Percentiles rank a stretch among this genome's conserved stretches.
Evolutionary conservation across 345 rosid genomes (phyloP).

Genomic region (Cardamine resedifolia): DNA sequence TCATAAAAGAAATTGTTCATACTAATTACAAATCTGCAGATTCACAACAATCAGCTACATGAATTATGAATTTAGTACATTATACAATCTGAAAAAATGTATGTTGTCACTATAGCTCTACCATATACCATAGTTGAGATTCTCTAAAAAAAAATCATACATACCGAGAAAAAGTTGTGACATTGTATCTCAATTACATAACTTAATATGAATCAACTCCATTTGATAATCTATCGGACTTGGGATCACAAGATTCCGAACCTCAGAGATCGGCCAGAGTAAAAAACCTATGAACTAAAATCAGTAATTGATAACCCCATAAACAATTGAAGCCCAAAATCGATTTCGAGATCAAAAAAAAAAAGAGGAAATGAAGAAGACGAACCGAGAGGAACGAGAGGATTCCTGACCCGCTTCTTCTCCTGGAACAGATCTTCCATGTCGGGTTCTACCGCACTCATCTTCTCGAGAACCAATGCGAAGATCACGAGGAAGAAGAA

Average conservation of each 20-base stretch:
- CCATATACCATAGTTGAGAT: not conserved
- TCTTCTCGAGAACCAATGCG: slow-evolving; percentile 25
- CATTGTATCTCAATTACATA: slow-evolving; percentile 1
- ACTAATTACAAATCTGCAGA: not conserved
- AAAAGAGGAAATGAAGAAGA: not conserved
- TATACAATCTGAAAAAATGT: slow-evolving; percentile 3
- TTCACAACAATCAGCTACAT: not conserved
- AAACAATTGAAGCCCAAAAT: not conserved
- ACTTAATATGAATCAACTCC: not conserved
- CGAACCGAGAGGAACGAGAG: slow-evolving; percentile 74
- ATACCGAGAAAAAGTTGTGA: slow-evolving; percentile 1
- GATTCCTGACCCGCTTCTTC: slow-evolving; percentile 67
- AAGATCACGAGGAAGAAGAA: not conserved
- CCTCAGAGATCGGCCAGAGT: not conserved
- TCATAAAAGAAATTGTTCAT: not conserved
- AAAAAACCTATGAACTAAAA: not conserved
- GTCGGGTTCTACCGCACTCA: slow-evolving; percentile 49
- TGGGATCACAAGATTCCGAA: not conserved
- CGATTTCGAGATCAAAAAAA: not conserved
- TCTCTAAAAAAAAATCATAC: not conserved
- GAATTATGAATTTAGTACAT: not conserved
- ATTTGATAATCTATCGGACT: not conserved
- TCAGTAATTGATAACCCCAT: not conserved
- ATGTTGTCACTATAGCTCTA: not conserved
- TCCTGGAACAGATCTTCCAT: slow-evolving; percentile 57